Base-by-base conservation (phyloP, 176 grass and related monocot genomes). In the Cocos nucifera region DNA sequence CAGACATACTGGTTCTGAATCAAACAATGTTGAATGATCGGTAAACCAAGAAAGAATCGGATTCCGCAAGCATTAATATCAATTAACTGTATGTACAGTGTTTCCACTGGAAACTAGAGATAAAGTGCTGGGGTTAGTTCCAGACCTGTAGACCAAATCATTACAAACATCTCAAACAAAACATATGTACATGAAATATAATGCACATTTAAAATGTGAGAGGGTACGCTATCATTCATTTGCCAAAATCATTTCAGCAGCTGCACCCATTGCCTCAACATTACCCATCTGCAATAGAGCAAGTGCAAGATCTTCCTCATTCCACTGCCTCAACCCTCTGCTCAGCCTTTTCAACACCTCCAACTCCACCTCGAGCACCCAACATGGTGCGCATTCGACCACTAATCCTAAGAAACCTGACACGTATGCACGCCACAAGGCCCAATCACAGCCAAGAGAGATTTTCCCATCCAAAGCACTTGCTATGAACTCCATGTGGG, bases 381-480 rank as follows among this genome's bases (percentile, higher is more conserved):
- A 96, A 80, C 77, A 82, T 4, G 87, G 92, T 7, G 83, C 59
- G 19, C 87, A 90, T 62, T 90, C 78, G 39, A 96, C 86, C 32
- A 96, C 92, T 18, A 96, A 73, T n/a, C 70, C 75, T 22, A 96
- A 64, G 67, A 96, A 88, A 14, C 83, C 87, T 0, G 79, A 77
- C 23, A 96, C 87, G 29, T 90, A 96, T 20, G 83, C 78, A 8
- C 63, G 80, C 92, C 92, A 96, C 58, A 96, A 39, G 27, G 73
- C 80, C 54, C 62, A 69, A 51, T 96, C 75, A 4, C 92, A 96
- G 18, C 80, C 92, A 1, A 96, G 79, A 19, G 83, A 77, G 64
- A 96, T 96, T 71, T 90, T 90, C 24, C 87, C 83, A 15, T 87
- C 83, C 75, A 96, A 61, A 6, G 83, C 92, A 22, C 92, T 75